Percentiles rank a stretch among this genome's conserved stretches.
phyloP scores from a whole-genome alignment of 2,329 filamentous ascomycete species.

The Aureobasidium pullulans region DNA sequence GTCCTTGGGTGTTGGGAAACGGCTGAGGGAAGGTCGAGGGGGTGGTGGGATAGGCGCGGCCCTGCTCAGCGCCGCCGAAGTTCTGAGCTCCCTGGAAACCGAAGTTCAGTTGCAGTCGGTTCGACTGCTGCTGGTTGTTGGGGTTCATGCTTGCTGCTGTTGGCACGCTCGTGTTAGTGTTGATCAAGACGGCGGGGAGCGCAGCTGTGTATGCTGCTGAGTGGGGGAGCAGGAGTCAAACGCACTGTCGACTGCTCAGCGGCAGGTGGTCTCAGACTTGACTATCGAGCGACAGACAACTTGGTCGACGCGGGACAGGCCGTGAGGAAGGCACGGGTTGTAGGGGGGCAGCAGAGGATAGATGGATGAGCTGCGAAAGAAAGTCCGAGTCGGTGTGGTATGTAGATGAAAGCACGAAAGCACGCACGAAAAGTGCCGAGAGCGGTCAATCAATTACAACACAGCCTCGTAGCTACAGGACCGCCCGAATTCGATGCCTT shows the following conservation, averaged over 20 bases:
- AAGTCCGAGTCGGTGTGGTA: slow-evolving; percentile 6
- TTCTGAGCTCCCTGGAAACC: slow-evolving; percentile 34
- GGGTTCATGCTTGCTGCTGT: slow-evolving; percentile 7
- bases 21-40: slow-evolving; percentile 95
- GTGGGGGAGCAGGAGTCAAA: background rate
- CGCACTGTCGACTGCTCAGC: slow-evolving; percentile 5
- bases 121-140: slow-evolving; percentile 23
- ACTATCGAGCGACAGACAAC: background rate
- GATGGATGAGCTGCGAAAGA: background rate
- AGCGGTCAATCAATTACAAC: background rate
- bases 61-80: slow-evolving; percentile 35
- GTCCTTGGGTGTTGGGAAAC: slow-evolving; percentile 52
- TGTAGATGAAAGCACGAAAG: background rate
- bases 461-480: background rate
- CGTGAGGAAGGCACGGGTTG: background rate
- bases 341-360: background rate
- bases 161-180: background rate
- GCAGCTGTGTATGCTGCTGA: background rate
- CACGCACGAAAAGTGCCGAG: background rate
- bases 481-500: background rate
- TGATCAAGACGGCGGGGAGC: background rate
- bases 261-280: background rate
- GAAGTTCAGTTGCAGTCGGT: slow-evolving; percentile 46
- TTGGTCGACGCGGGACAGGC: background rate
- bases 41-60: slow-evolving; percentile 55